A percentile compares a stretch with the other conserved stretches of the same genome.
Evolutionary conservation across 768 basidiomycete genomes (phyloP).

Genomic region (Phylloporus sp.): DNA sequence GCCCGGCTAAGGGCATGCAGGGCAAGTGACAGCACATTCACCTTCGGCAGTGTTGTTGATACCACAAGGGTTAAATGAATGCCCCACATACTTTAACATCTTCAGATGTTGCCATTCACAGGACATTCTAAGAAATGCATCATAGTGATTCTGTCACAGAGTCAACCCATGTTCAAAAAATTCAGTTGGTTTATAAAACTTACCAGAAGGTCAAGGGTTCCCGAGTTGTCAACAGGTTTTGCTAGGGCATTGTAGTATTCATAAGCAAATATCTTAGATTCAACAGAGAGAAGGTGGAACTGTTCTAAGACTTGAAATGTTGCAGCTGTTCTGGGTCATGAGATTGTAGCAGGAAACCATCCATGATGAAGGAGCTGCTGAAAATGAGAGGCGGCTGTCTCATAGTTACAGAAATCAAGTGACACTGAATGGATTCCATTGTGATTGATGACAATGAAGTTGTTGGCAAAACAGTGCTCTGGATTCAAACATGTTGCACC

Average conservation of each 20-base stretch:
- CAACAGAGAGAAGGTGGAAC: slow-evolving; percentile 5
- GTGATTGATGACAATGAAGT: neutral
- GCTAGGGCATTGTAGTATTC: slow-evolving; percentile 31
- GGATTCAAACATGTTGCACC: neutral
- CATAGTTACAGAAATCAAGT: neutral
- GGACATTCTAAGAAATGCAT: neutral
- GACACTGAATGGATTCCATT: neutral
- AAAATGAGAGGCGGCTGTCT: neutral
- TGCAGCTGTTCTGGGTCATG: slow-evolving; percentile 6
- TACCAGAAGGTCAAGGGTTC: slow-evolving; percentile 13
- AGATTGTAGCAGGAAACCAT: neutral
- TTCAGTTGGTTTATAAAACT: neutral
- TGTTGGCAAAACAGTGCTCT: neutral
- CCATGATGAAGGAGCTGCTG: neutral
- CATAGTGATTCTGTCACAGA: neutral
- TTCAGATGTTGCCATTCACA: slow-evolving; percentile 2
- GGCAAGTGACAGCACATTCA: neutral
- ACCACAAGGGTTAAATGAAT: neutral
- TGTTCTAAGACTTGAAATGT: neutral
- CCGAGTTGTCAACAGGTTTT: slow-evolving; percentile 22
- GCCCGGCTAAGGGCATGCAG: neutral
- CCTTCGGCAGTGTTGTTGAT: neutral
- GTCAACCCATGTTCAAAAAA: neutral
- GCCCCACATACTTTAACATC: neutral
- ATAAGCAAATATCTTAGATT: slow-evolving; percentile 28